Conservation (phyloP, 179 eudicot species). For the Pouteria campechiana region DNA sequence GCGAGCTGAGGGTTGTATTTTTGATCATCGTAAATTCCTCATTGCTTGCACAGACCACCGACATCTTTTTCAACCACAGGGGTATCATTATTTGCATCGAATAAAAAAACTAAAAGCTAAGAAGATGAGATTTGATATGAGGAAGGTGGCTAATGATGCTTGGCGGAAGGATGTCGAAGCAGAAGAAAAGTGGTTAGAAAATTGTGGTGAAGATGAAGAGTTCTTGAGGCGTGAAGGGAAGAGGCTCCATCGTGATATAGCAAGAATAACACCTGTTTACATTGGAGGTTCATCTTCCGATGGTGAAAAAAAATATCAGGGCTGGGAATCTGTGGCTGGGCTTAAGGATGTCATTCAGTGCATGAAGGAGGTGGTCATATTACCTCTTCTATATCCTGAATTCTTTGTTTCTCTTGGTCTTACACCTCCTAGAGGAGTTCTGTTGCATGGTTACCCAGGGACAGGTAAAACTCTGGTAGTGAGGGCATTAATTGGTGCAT, state of each 20-base stretch:
- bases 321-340: conserved; percentile 98
- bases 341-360: conserved; percentile 78
- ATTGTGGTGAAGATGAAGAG: conserved; percentile 96
- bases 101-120: conserved; percentile 74
- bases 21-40: conserved; percentile 94
- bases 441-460: conserved; percentile 96
- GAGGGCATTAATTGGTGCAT: conserved; percentile 79
- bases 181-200: conserved; percentile 93
- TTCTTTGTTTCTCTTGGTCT: conserved; percentile 71
- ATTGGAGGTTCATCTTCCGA: conserved; percentile 71
- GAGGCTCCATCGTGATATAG: conserved; percentile 85
- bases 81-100: conserved; percentile 35
- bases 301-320: conserved; percentile 39
- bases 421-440: conserved; percentile 94
- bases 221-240: conserved; percentile 89
- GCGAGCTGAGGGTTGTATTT: conserved; percentile 78
- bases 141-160: conserved; percentile 75
- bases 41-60: conserved; percentile 96
- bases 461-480: conserved; percentile 93
- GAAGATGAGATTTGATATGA: conserved; percentile 71
- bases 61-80: conserved; percentile 77
- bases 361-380: conserved; percentile 89
- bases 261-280: conserved; percentile 82
- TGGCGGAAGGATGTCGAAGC: conserved; percentile 82
- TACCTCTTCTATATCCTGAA: conserved; percentile 88